Percentiles rank a stretch among this genome's conserved stretches.
Evolutionary conservation across 345 rosid genomes (phyloP).

Genomic region (Fremontodendron californicum): DNA sequence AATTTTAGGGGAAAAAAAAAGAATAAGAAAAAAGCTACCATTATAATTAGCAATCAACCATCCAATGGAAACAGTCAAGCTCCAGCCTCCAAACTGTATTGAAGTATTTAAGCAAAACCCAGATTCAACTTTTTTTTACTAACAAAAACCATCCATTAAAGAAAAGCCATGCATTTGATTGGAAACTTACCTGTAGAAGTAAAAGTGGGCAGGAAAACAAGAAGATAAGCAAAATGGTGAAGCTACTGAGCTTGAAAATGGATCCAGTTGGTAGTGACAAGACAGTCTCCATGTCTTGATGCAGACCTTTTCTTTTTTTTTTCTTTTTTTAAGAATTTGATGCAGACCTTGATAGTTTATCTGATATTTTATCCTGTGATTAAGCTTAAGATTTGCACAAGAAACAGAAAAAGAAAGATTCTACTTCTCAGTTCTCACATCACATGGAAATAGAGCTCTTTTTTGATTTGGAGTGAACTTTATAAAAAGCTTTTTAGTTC

Average conservation of each 20-base stretch:
- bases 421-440: too few relatives aligned
- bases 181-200: constrained; percentile 52
- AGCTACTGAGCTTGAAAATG: constrained; percentile 36
- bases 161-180: background rate
- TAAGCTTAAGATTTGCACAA: constrained; percentile 37
- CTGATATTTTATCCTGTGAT: background rate
- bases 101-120: constrained; percentile 14
- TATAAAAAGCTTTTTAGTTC: background rate
- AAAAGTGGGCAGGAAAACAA: constrained; percentile 53
- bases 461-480: constrained; percentile 8
- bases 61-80: too few relatives aligned
- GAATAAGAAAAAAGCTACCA: too few relatives aligned
- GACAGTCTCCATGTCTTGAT: constrained; percentile 50
- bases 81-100: background rate
- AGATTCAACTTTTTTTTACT: constrained; percentile 7
- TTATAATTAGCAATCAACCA: background rate
- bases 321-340: too few relatives aligned
- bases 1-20: too few relatives aligned
- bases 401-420: constrained; percentile 8
- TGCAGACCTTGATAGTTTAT: constrained; percentile 16
- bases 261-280: constrained; percentile 31
- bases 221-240: constrained; percentile 33
- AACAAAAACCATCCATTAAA: background rate
- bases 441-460: constrained; percentile 19
- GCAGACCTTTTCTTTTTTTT: too few relatives aligned